A percentile compares a stretch with the other conserved stretches of the same genome.
phyloP scores from a whole-genome alignment of 2,329 filamentous ascomycete species.

The Trichophyton equinum region DNA sequence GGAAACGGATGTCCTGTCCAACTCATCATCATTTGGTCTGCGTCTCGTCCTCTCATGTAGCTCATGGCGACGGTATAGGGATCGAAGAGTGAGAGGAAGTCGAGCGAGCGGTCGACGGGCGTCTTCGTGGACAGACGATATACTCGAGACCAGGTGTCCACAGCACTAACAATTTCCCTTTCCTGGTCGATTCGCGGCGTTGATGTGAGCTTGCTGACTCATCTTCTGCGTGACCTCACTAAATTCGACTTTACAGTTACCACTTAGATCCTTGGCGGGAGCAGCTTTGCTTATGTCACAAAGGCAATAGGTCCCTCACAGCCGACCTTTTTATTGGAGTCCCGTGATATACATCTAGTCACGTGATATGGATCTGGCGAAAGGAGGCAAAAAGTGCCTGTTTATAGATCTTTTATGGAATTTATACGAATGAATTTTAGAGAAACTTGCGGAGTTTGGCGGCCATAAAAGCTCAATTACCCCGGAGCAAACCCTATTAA shows the following conservation, averaged over 20 bases:
- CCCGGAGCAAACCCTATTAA: too few relatives aligned
- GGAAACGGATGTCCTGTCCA: constrained; percentile 93
- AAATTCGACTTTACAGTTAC: not conserved
- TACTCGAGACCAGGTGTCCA: constrained; percentile 3
- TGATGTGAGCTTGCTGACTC: not conserved
- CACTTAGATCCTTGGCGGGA: not conserved
- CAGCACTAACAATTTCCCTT: constrained; percentile 5
- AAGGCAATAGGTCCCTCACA: not conserved
- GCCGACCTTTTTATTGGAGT: not conserved
- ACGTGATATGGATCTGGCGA: not conserved
- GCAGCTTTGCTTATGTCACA: not conserved
- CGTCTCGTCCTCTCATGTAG: constrained; percentile 98
- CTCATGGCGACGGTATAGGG: constrained; percentile 50
- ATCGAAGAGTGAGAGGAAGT: not conserved
- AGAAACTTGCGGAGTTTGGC: not conserved
- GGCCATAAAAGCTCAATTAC: too few relatives aligned
- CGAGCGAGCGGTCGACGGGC: not conserved
- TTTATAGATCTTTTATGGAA: not conserved
- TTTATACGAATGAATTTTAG: not conserved
- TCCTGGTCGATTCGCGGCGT: not conserved
- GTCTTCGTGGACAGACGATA: constrained; percentile 2
- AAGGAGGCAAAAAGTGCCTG: not conserved
- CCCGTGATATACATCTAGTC: not conserved
- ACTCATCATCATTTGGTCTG: constrained; percentile 83
- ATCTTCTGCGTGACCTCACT: not conserved